Conservation (phyloP, 441 rosid genomes). For the Mallotus japonicus region DNA sequence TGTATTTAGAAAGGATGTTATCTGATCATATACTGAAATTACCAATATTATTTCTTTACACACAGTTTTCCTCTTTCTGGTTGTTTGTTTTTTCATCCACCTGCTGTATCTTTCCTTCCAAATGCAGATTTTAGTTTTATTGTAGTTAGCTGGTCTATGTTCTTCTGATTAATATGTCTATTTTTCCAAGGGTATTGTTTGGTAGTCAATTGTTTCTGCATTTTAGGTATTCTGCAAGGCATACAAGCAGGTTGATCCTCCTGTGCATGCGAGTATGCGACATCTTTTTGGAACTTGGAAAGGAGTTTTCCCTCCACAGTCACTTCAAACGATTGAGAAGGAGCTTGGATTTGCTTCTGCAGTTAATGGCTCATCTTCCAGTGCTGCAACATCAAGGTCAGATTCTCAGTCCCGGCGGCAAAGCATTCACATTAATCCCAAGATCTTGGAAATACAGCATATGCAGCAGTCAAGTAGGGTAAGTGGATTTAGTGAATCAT, state of each 20-base stretch:
- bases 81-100: not conserved
- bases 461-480: conserved; percentile 89
- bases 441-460: conserved; percentile 90
- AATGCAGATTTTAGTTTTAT: not conserved
- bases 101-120: not conserved
- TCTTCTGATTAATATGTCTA: conserved; percentile 1
- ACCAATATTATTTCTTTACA: conserved; percentile 2
- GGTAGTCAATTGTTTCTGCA: conserved; percentile 4
- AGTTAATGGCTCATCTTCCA: conserved; percentile 65
- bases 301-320: conserved; percentile 82
- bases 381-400: conserved; percentile 50
- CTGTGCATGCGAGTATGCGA: conserved; percentile 77
- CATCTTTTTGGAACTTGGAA: conserved; percentile 99
- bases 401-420: conserved; percentile 77
- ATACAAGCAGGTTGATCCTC: conserved; percentile 79
- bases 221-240: conserved; percentile 89
- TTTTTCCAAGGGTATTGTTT: not conserved
- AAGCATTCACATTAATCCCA: conserved; percentile 97
- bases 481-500: conserved; percentile 30
- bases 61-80: not conserved
- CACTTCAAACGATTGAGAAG: conserved; percentile 83
- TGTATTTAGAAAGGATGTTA: not conserved
- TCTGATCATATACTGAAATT: not conserved
- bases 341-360: conserved; percentile 81
- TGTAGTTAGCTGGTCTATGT: not conserved